Conservation (phyloP, 2,329 filamentous ascomycete genomes). For the Botrytis cinerea region DNA sequence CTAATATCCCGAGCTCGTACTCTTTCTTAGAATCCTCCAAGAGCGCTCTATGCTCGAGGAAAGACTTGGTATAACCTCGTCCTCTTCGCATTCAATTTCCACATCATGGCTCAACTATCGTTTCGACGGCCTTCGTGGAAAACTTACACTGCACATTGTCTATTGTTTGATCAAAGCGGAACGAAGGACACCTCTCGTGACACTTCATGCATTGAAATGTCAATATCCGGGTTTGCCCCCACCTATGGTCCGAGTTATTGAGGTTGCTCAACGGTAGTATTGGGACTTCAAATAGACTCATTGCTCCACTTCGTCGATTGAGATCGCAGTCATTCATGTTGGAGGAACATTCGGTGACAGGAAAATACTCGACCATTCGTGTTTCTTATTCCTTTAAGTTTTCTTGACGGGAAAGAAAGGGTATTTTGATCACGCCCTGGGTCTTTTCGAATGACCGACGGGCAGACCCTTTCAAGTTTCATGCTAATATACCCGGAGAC, state of each 20-base stretch:
- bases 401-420: background rate
- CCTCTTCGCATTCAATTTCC: conserved; percentile 2
- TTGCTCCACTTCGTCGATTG: background rate
- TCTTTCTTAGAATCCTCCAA: background rate
- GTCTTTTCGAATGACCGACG: background rate
- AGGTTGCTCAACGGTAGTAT: background rate
- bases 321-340: background rate
- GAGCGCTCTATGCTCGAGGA: too few relatives aligned
- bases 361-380: background rate
- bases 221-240: background rate
- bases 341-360: background rate
- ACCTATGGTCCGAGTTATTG: background rate
- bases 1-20: too few relatives aligned
- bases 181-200: background rate
- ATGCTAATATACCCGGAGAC: background rate
- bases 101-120: background rate
- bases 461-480: background rate
- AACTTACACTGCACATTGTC: background rate
- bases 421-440: background rate
- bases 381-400: background rate
- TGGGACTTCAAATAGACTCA: background rate
- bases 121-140: background rate
- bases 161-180: background rate
- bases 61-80: background rate
- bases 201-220: background rate